Percentiles rank a stretch among this genome's conserved stretches.
Conservation (phyloP, 2,329 filamentous ascomycete genomes). For the Ophiostoma populinum region DNA sequence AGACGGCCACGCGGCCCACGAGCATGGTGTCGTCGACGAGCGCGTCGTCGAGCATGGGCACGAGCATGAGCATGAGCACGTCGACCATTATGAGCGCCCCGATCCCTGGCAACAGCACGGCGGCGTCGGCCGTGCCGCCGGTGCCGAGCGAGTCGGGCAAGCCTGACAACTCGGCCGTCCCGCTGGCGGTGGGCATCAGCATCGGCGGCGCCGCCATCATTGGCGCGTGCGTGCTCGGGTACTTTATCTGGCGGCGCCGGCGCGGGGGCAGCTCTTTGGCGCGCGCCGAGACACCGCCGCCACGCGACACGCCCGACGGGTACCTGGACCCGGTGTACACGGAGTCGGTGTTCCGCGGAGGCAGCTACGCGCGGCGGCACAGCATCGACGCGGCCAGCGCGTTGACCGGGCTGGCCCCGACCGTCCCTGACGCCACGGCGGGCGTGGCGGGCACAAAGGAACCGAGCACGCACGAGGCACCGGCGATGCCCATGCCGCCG, state of each 20-base stretch:
- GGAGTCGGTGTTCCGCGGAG: conserved; percentile 4
- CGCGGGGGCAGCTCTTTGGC: background rate
- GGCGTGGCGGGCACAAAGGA: background rate
- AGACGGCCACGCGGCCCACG: too few species aligned
- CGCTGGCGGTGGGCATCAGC: conserved; percentile 9
- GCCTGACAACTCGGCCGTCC: background rate
- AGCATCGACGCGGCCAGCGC: background rate
- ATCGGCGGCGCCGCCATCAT: conserved; percentile 6
- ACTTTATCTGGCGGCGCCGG: conserved; percentile 7
- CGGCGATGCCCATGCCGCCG: too few species aligned
- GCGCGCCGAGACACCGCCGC: conserved; percentile 10
- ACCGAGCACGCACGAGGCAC: background rate
- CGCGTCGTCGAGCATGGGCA: too few species aligned
- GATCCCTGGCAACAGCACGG: background rate
- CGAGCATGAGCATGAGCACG: background rate
- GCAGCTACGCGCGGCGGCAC: background rate
- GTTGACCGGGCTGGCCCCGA: background rate
- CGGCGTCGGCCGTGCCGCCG: background rate
- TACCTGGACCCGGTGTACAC: background rate
- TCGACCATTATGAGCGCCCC: too few species aligned
- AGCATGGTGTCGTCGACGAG: too few species aligned
- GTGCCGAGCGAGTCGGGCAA: background rate
- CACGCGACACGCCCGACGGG: conserved; percentile 7
- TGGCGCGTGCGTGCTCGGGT: background rate
- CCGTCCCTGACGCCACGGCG: conserved; percentile 1